Evolutionary conservation across 2,329 filamentous ascomycete species (phyloP), one percentile per base, ranked within the genome.

Genomic region (Cladophialophora chaetospira): DNA sequence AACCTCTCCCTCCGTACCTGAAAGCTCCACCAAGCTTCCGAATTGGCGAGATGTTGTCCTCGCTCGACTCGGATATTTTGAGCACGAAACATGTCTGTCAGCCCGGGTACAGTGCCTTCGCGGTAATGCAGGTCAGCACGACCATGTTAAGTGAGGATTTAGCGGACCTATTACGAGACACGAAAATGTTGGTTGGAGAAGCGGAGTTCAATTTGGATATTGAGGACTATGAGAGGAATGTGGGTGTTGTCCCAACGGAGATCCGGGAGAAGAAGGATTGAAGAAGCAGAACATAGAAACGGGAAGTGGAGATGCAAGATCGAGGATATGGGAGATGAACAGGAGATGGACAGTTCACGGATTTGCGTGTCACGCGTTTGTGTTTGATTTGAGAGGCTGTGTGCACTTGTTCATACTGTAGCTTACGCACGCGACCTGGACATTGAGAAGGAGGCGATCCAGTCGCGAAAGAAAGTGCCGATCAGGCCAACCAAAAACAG

Each of bases 31-130:
- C 81, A 15, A 80, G 83, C 0, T 88, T 85, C 67, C 76, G 82
- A 47, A 77, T 89, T 2, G 80, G 78, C 1, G 74, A 77, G 6
- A 78, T 79, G 15, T 73, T 91, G 0, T 81, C 86, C 43, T 74
- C 75, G 2, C 70, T 88, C 1, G 82, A 86, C 63, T 72, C 74
- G 3, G 80, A 83, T 47, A 83, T 90, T 9, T 67, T 90, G 15
- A 83, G 81, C 62, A 73, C 88, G 1, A 71, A 78, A 57, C 86
- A 90, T 68, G 80, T 90, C 57, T 81, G 84, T 3, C 85, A 90
- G 68, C 85, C 86, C 0, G 87, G 87, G 0, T 91, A 89, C 71
- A 83, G 86, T 4, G 86, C 87, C 53, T 91, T 90, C 72, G 87
- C 88, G 0, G 86, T 90, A 9, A 75, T 90, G 65, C 87, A 90